Conservation (phyloP, 495 filamentous ascomycete species). For the Hypoxylon lenormandii region DNA sequence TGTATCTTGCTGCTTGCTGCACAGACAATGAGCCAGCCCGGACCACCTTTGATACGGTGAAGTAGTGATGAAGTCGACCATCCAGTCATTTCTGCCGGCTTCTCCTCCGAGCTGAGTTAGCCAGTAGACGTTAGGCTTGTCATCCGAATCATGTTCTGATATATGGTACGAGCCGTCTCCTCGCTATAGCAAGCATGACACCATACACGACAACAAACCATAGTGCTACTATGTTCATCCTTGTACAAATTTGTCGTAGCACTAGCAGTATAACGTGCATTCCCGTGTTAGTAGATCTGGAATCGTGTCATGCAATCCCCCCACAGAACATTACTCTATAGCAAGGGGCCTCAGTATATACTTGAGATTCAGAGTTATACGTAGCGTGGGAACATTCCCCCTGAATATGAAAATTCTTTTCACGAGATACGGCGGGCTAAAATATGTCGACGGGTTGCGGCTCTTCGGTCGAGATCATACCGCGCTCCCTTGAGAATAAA, state of each 20-base stretch:
- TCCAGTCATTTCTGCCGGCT: conserved; percentile 1
- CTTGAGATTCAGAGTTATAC: conserved; percentile 1
- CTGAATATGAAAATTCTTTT: conserved; percentile 5
- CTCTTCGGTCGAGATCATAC: conserved; percentile 13
- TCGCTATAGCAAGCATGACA: conserved; percentile 4
- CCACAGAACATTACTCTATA: neutral
- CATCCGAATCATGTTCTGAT: conserved; percentile 1
- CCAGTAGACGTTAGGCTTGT: conserved; percentile 1
- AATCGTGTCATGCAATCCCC: conserved; percentile 3
- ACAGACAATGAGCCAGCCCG: too few species aligned
- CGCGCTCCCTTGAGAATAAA: conserved; percentile 2
- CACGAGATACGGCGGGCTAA: neutral
- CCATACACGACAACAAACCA: conserved; percentile 3
- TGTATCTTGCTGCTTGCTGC: too few species aligned
- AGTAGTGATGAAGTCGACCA: too few species aligned
- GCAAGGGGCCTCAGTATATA: neutral
- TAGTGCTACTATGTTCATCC: conserved; percentile 12
- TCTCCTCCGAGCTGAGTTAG: conserved; percentile 5
- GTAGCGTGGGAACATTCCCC: conserved; percentile 2
- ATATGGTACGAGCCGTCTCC: conserved; percentile 8
- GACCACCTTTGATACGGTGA: too few species aligned
- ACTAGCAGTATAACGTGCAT: conserved; percentile 5
- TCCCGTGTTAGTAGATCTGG: conserved; percentile 14
- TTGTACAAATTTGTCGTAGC: conserved; percentile 4
- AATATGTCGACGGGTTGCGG: conserved; percentile 11